These are phyloP conservation scores for Pouteria campechiana DNA, from an alignment of 179 eudicot species.

Conservation along the genomic window DNA sequence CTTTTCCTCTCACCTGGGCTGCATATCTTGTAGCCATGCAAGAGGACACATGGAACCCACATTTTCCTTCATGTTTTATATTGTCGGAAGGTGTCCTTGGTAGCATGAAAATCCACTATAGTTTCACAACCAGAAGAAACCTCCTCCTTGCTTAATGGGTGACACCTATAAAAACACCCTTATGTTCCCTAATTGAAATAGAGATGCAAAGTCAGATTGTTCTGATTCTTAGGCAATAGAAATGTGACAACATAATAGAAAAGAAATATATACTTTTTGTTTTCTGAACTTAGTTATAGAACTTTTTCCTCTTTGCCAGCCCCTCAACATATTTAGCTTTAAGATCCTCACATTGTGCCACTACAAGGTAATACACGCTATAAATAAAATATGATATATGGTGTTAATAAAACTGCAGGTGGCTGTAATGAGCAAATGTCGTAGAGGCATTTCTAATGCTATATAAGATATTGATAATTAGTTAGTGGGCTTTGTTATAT, in stretches of 20 bases:
- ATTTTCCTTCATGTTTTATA: no score
- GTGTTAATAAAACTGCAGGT: no score
- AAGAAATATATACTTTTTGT: conserved; percentile 50
- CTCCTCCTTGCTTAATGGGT: conserved; percentile 72
- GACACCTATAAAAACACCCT: conserved; percentile 92
- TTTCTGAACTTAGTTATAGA: conserved; percentile 77
- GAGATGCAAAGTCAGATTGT: conserved; percentile 11
- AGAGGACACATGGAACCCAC: no score
- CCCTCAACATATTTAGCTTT: conserved; percentile 84
- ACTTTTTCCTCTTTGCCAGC: conserved; percentile 80
- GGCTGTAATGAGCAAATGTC: no score
- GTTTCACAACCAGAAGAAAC: conserved; percentile 40
- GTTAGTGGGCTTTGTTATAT: no score
- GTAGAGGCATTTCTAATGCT: no score
- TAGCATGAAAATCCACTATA: conserved; percentile 73
- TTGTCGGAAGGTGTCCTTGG: no score
- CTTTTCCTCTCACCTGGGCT: no score
- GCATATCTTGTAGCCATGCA: no score
- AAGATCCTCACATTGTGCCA: conserved; percentile 82
- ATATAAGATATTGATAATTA: no score
- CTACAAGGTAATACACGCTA: conserved; percentile 32
- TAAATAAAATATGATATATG: no score
- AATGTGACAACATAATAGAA: no score
- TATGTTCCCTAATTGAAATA: conserved; percentile 68
- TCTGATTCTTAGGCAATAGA: not conserved